Base-by-base conservation (phyloP, 2,329 filamentous ascomycete species). In the Huntiella omanensis region DNA sequence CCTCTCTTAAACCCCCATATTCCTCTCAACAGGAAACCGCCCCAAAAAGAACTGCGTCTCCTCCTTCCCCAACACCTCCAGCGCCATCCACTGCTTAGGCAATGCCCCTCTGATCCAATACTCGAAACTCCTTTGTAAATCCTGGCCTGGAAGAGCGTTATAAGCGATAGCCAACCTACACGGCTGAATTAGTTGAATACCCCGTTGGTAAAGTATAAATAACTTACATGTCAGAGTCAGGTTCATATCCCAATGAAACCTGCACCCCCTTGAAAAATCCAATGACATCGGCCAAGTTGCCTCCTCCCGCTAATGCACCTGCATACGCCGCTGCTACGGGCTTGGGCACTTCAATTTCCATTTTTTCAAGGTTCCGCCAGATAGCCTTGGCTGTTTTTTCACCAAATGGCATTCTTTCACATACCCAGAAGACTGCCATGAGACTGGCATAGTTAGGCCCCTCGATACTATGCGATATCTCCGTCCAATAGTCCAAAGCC, bases 401-500 rank as follows among this genome's bases (percentile, higher is more conserved):
- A 53, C 79, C 65, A 56, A 67, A 67, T 1, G 71, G 68, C 50
- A 65, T 66, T 50, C 65, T 65, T 58, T 92, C 79, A 58, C 86
- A 88, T 1, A 79, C 74, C 53, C 79, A 77, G 54, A 98, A 84
- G 2, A 86, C 79, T 33, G 91, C 80, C 40, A 80, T 75, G 34
- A 98, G 70, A 51, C 80, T 87, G 50, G 75, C 73, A 55, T 91
- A 85, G 1, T 79, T 81, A 0, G 91, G 91, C 0, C 91, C 91
- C 60, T 96, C 87, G n/a, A 70, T 68, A 0, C 80, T 85, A 47
- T 75, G 71, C n/a, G 79, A 77, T 48, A 98, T 86, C 41, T 92
- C 76, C 46, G 76, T 68, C 85, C 87, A 96, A 57, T 85, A 84
- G 42, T 79, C 75, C 52, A 93, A 65, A 1, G 83, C 83, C 46